Conservation (phyloP, 768 basidiomycete species). For the Phaeolepiota aurea region DNA sequence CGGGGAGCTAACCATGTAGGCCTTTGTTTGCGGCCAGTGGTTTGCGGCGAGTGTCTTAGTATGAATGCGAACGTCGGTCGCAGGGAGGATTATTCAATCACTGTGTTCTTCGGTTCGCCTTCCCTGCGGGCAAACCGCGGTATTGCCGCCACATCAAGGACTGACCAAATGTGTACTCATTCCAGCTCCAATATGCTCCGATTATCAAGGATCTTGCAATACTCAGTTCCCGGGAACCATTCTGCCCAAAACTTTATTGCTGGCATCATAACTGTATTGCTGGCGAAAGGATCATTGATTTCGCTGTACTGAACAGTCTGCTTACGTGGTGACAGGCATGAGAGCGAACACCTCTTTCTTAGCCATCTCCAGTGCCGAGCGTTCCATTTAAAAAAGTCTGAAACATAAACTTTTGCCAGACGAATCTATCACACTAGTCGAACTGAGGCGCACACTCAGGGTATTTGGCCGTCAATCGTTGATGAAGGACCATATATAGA, state of each 20-base stretch:
- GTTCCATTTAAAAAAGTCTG: neutral
- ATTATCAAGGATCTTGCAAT: neutral
- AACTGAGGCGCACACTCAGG: neutral
- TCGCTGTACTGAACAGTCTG: no score
- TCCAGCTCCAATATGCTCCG: neutral
- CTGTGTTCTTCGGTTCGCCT: no score
- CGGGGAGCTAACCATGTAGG: no score
- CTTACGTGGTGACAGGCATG: neutral
- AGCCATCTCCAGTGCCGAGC: neutral
- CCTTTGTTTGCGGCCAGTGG: no score
- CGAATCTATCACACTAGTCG: neutral
- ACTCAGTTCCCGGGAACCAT: neutral
- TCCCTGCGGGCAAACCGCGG: neutral
- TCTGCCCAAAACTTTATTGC: no score
- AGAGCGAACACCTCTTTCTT: neutral
- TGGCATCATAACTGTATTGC: no score
- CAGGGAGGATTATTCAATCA: no score
- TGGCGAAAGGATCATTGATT: no score
- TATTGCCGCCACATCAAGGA: neutral
- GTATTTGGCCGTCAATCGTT: neutral
- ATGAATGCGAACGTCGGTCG: no score
- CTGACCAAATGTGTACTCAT: neutral
- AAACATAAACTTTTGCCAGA: neutral
- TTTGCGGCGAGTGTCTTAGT: no score
- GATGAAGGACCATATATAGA: neutral